These are phyloP conservation scores for Podospora appendiculata DNA, from an alignment of 495 filamentous ascomycete genomes.

Conservation along the genomic window DNA sequence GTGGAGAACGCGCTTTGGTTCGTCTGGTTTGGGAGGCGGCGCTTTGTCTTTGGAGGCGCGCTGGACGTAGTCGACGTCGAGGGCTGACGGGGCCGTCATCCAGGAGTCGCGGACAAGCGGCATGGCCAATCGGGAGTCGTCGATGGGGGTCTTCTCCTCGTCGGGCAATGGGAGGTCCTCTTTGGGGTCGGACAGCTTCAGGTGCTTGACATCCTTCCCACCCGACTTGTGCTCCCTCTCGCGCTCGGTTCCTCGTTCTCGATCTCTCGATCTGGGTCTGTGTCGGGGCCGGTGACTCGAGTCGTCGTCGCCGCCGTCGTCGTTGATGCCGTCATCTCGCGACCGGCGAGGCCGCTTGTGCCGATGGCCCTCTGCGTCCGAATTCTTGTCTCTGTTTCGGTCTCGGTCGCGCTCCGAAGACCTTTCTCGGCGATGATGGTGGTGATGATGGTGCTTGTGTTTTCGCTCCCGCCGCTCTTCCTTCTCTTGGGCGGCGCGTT, in stretches of 20 bases:
- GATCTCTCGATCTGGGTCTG: conserved; percentile 9
- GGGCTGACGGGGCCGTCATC: conserved; percentile 82
- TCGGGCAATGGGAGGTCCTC: conserved; percentile 38
- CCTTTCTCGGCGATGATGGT: conserved; percentile 30
- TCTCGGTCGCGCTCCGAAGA: conserved; percentile 32
- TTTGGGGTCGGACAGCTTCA: conserved; percentile 39
- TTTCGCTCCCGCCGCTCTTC: conserved; percentile 33
- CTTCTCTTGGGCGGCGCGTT: conserved; percentile 23
- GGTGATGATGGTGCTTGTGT: conserved; percentile 32
- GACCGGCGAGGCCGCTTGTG: conserved; percentile 26
- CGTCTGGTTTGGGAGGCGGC: conserved; percentile 48
- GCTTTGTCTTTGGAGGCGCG: conserved; percentile 46
- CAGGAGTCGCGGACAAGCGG: conserved; percentile 62
- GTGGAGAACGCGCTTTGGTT: conserved; percentile 71
- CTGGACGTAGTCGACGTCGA: conserved; percentile 82
- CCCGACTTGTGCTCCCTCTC: neutral
- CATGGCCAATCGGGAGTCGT: conserved; percentile 13
- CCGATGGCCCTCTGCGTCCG: conserved; percentile 3
- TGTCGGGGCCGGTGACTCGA: conserved; percentile 24
- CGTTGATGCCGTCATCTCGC: conserved; percentile 31
- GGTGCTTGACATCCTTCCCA: conserved; percentile 22
- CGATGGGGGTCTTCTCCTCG: conserved; percentile 29
- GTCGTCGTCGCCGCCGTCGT: conserved; percentile 28
- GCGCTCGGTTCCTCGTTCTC: conserved; percentile 3
- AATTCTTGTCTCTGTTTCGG: conserved; percentile 18